Evolutionary conservation across 23 red algal genomes (phyloP), one percentile per base, ranked within the genome.

Genomic region (Chondrus crispus): DNA sequence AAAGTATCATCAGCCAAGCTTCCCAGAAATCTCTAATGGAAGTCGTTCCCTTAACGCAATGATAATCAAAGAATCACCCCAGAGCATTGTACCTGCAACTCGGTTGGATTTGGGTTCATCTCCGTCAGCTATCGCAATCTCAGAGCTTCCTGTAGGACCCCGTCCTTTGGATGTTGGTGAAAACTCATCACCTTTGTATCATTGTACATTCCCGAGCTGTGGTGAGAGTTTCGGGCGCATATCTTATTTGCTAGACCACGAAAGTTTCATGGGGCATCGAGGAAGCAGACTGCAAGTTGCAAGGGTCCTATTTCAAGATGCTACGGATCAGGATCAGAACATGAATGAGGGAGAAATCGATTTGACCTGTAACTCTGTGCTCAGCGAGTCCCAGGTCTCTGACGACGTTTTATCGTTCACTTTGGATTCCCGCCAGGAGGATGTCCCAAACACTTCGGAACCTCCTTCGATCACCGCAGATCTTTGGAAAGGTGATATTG

Each of bases 351-450:
- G 64, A 7, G 22, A 62, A 18, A 58, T 87, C 26, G 84, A 87
- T 51, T 43, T 87, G 64, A 62, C 63, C 13, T 43, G 60, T 3
- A 87, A 75, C 66, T 87, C 84, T 43, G 84, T 87, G 13, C 84
- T 87, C 47, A 87, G 62, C 57, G 84, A 72, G 2, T 87, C 84
- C 10, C 60, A 66, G 18, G 60, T 32, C 0, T 87, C 84, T 10
- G 74, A 62, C 39, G 84, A 87, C 32, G 84, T 87, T 8, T 40
- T 72, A 3, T 87, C 84, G 47, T 74, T 87, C 24, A 87, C 84
- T n/a, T 29, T 73, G 20, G 9, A 55, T 30, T 75, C 84, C 28
- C 84, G 63, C 36, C 62, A 68, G 42, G 66, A 70, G 10, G 50
- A 72, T 46, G 6, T 54, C 7, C 51, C 51, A 20, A 19, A 49